These are phyloP conservation scores for Acanthamoeba rhysodes DNA, from an alignment of 208 protist genomes.

Conservation along the genomic window DNA sequence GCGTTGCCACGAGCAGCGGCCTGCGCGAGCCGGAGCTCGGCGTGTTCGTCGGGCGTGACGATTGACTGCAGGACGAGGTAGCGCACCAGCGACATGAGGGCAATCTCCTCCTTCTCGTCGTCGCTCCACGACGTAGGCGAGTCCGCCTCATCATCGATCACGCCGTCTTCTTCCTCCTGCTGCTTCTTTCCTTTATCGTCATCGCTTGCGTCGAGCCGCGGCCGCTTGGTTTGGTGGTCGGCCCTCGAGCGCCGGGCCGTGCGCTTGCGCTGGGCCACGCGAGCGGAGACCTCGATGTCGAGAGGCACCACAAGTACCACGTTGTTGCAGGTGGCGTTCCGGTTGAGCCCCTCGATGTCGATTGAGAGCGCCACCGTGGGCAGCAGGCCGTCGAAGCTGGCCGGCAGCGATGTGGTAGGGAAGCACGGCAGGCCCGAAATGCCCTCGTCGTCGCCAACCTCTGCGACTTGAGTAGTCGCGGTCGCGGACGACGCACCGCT, in stretches of 20 bases:
- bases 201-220: background rate
- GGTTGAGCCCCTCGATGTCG: conserved; percentile 31
- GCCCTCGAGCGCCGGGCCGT: background rate
- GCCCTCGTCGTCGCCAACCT: background rate
- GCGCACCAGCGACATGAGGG: background rate
- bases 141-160: background rate
- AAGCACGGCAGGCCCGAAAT: background rate
- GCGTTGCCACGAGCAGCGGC: background rate
- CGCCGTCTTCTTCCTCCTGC: background rate
- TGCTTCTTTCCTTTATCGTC: background rate
- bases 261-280: background rate
- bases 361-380: conserved; percentile 23
- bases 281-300: background rate
- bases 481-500: background rate
- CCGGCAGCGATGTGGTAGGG: background rate
- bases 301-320: background rate
- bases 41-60: background rate
- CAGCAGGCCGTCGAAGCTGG: background rate
- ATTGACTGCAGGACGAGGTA: background rate
- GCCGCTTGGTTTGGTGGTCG: background rate
- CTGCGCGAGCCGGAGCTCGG: background rate
- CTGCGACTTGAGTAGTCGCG: background rate
- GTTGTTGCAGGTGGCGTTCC: background rate
- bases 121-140: background rate
- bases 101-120: conserved; percentile 30